Base-by-base conservation (phyloP, 2,329 filamentous ascomycete species). In the Blastomyces emzantsi region DNA sequence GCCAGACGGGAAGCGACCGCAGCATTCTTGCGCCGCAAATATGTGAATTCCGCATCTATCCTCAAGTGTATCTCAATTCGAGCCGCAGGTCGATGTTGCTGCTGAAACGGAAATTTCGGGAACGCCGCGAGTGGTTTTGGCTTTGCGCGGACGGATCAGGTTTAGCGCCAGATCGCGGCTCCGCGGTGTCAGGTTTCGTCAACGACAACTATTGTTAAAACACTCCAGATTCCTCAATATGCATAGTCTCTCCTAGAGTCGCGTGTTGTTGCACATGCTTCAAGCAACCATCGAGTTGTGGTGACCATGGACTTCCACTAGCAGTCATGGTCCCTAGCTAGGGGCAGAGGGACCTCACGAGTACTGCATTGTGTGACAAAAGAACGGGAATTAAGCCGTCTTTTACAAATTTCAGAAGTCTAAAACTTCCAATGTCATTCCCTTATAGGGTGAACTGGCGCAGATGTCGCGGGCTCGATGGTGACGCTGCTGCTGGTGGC, bases 361-460 rank as follows among this genome's bases (percentile, higher is more conserved):
- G 7, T 9, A 2, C 6, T n/a, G 8, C 7, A 45, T 47, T n/a
- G 43, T 3, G 45, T 47, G 6, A 3, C 5, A 6, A 17, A 19
- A 19, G 15, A 19, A 45, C 41, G 19, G 5, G 43, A 49, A 15
- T n/a, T 22, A 51, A 28, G 47, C n/a, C 13, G 13, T 25, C 22
- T 28, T 25, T 28, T 28, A 25, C 3, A 36, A 55, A 33, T 54
- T 8, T n/a, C 17, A 52, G 49, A 30, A 52, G 22, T 25, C 19
- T 55, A n/a, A 36, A 45, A 22, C 39, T 60, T 25, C 41, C 39
- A 25, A 57, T 22, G 22, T 5, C 56, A 7, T 8, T 7, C 15
- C n/a, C 13, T 45, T 47, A 60, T 47, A 60, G 15, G 19, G 57
- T 60, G 41, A 60, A 60, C 25, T 60, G 6, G 7, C 57, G 57